Base-by-base conservation (phyloP, 179 eudicot genomes). In the Beta lomatogona region DNA sequence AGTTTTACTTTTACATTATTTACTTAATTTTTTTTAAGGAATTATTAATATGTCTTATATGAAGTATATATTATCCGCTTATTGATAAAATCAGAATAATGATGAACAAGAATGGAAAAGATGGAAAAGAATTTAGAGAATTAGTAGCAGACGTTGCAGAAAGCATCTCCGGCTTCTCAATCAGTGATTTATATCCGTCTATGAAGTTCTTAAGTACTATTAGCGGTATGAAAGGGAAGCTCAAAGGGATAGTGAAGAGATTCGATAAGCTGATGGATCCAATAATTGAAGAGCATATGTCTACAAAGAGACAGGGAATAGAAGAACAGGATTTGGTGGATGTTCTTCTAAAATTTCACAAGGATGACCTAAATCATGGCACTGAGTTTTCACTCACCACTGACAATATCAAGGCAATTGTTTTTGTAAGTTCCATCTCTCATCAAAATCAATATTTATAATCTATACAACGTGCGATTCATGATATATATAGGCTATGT, bases 261-360 rank as follows among this genome's bases (percentile, higher is more conserved):
- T 5, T 50, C 46, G 75, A 71, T 21, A 71, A 4, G 19, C 4
- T 71, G 11, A 71, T 71, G 58, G 58, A 71, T 71, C 75, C 75
- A 36, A 71, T 71, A 10, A 50, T 71, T n/a, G 50, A 71, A 4
- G 75, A 71, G 41, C 75, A 71, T 71, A 21, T 50, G 9, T 13
- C 5, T 21, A 46, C 5, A 28, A 71, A 71, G 9, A 21, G 18
- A 10, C 44, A 21, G 5, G 41, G 41, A 25, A 71, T 48, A 4
- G 19, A 71, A 1, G 59, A 50, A 5, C 41, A 13, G 9, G 75
- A 71, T 36, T 48, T 71, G 41, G 75, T 71, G 13, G 75, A 71
- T 50, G 14, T 71, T 71, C 75, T 73, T 55, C 44, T 73, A 9
- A 55, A 54, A 28, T 54, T 12, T 15, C 21, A 54, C 6, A 73